These are phyloP conservation scores for Cercospora citrullina DNA, from an alignment of 2,329 filamentous ascomycete genomes.

Conservation along the genomic window DNA sequence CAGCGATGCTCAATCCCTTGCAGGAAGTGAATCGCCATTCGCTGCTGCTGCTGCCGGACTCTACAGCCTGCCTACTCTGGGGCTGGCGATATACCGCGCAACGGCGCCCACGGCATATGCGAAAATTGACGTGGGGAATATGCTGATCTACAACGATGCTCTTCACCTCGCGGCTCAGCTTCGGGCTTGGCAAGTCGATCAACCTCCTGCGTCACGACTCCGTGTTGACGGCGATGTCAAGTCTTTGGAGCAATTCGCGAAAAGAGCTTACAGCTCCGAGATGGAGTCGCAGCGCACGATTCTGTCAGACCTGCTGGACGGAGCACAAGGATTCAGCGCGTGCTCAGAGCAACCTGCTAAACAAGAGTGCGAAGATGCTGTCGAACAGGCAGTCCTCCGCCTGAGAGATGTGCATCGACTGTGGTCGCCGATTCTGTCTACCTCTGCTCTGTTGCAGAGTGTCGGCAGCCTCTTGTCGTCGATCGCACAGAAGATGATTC, in stretches of 20 bases:
- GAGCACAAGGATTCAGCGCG: conserved; percentile 61
- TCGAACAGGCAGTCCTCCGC: conserved; percentile 59
- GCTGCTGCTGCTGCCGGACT: conserved; percentile 67
- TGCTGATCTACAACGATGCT: conserved; percentile 67
- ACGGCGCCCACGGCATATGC: conserved; percentile 74
- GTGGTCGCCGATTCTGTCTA: conserved; percentile 60
- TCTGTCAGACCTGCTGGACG: conserved; percentile 61
- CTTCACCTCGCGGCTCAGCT: conserved; percentile 58
- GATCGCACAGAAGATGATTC: conserved; percentile 59
- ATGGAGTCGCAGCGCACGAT: conserved; percentile 66
- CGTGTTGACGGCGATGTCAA: conserved; percentile 57
- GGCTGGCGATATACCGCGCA: conserved; percentile 76
- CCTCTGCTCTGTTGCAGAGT: conserved; percentile 61
- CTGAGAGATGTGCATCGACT: conserved; percentile 57
- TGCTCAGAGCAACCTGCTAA: conserved; percentile 62
- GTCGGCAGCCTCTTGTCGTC: conserved; percentile 60
- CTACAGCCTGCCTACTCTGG: conserved; percentile 69
- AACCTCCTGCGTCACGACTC: conserved; percentile 44
- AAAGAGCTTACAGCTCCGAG: conserved; percentile 61
- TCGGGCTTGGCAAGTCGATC: conserved; percentile 49
- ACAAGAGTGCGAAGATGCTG: conserved; percentile 60
- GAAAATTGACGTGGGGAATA: conserved; percentile 57
- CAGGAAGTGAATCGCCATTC: conserved; percentile 58
- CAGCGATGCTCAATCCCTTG: conserved; percentile 54
- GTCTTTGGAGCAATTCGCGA: conserved; percentile 59